Conservation (phyloP, 1,139 yeast genomes). For the Geotrichum cucujoidarum region DNA sequence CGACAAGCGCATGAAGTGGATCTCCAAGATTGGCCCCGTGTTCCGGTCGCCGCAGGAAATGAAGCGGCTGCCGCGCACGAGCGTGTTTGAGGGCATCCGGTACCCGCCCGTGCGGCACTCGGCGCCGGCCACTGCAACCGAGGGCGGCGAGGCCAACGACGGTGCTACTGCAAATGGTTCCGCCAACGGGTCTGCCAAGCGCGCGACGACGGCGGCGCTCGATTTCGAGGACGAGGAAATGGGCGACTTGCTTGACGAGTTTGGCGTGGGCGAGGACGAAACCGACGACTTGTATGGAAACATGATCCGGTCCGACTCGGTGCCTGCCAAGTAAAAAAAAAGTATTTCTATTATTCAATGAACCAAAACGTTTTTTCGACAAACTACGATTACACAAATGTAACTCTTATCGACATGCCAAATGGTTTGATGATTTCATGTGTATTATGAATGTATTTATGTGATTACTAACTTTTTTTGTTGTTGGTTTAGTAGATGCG, state of each 20-base stretch:
- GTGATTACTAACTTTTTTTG: not conserved
- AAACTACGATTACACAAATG: not conserved
- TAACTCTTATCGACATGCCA: constrained; percentile 3
- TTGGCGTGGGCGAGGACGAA: constrained; percentile 4
- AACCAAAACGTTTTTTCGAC: not conserved
- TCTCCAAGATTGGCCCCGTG: constrained; percentile 78
- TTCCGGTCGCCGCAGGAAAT: constrained; percentile 60
- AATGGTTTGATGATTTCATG: constrained; percentile 3
- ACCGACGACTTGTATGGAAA: constrained; percentile 40
- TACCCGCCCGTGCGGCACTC: constrained; percentile 10
- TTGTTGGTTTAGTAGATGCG: not conserved
- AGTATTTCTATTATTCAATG: not conserved
- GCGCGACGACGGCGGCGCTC: not conserved
- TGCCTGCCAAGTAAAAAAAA: constrained; percentile 7
- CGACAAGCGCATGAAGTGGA: constrained; percentile 88
- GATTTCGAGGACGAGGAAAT: constrained; percentile 7
- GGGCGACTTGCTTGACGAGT: constrained; percentile 3
- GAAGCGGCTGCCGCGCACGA: constrained; percentile 65
- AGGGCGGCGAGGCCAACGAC: not conserved
- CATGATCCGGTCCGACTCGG: constrained; percentile 34
- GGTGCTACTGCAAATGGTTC: constrained; percentile 1
- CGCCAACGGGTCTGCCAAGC: not conserved
- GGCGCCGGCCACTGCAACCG: constrained; percentile 1
- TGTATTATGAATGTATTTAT: constrained; percentile 1
- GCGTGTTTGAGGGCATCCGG: constrained; percentile 12